phyloP scores from a whole-genome alignment of 2,329 filamentous ascomycete genomes.

The Colletotrichum simmondsii region DNA sequence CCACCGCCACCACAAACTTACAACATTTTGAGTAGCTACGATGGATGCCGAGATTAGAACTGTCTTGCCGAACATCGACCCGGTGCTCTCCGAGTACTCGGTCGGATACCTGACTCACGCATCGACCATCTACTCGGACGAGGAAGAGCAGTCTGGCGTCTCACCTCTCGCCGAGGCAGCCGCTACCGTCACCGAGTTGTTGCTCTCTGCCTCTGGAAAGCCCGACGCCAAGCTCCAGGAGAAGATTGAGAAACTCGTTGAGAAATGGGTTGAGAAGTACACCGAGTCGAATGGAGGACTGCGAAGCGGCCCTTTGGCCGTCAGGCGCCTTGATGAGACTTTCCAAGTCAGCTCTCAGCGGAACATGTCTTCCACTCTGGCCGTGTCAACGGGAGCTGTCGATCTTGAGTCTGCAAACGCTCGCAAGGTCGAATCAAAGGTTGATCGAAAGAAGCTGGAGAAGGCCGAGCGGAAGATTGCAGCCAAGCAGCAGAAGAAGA shows the following conservation, averaged over 20 bases:
- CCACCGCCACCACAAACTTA: neutral
- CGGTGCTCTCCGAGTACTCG: conserved; percentile 89
- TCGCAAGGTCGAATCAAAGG: conserved; percentile 95
- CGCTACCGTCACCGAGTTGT: conserved; percentile 83
- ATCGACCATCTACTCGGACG: conserved; percentile 83
- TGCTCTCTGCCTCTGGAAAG: conserved; percentile 93
- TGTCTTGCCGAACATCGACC: conserved; percentile 87
- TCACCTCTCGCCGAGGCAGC: conserved; percentile 89
- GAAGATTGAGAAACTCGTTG: conserved; percentile 84
- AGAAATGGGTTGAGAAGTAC: conserved; percentile 89
- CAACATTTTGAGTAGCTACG: conserved; percentile 32
- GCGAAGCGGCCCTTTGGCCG: conserved; percentile 77
- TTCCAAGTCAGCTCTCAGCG: conserved; percentile 94
- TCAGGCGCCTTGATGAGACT: conserved; percentile 90
- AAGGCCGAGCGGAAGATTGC: conserved; percentile 98
- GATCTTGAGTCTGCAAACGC: conserved; percentile 94
- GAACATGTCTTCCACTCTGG: conserved; percentile 96
- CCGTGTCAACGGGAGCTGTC: conserved; percentile 83
- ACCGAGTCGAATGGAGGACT: conserved; percentile 79
- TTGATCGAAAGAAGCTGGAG: conserved; percentile 98
- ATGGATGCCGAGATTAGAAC: conserved; percentile 93
- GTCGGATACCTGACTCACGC: conserved; percentile 95
- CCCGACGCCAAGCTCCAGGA: conserved; percentile 77
- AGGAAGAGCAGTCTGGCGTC: conserved; percentile 72
- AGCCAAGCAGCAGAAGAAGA: conserved; percentile 98